phyloP scores from a whole-genome alignment of 1,284 basidiomycete species.

The Cryptococcus hybrid region DNA sequence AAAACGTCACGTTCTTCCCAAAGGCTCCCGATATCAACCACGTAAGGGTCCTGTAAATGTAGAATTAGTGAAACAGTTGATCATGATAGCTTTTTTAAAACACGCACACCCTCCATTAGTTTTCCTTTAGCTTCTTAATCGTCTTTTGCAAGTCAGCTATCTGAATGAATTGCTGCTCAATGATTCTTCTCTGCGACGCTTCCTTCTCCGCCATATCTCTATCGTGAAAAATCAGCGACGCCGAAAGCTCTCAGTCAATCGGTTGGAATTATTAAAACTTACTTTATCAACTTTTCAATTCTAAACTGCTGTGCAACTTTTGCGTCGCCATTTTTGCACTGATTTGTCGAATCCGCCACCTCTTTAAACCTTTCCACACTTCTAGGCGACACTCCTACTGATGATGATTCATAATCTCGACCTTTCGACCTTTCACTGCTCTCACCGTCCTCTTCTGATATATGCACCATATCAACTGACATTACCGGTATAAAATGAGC shows the following conservation, averaged over 20 bases:
- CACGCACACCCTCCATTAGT: constrained; percentile 15
- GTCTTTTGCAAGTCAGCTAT: constrained; percentile 34
- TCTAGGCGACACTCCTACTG: constrained; percentile 12
- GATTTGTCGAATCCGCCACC: constrained; percentile 13
- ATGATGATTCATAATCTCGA: not conserved
- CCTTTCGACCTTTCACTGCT: constrained; percentile 1
- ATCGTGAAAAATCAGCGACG: not conserved
- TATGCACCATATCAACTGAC: not conserved
- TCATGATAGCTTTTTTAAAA: not conserved
- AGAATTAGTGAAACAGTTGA: not conserved
- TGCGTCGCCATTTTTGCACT: constrained; percentile 10
- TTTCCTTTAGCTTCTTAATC: constrained; percentile 27
- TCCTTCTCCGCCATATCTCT: constrained; percentile 36
- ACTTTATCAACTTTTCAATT: constrained; percentile 22
- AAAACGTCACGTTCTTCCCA: constrained; percentile 8
- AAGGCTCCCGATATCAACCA: constrained; percentile 11
- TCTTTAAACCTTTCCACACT: constrained; percentile 15
- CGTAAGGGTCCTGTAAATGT: not conserved
- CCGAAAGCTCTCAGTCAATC: not conserved
- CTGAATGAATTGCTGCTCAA: constrained; percentile 36
- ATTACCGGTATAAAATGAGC: not conserved
- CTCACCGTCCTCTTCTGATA: not conserved
- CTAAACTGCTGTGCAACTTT: constrained; percentile 9
- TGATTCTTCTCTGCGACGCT: constrained; percentile 28
- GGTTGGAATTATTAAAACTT: not conserved